A percentile compares a stretch with the other conserved stretches of the same genome.
These are phyloP conservation scores for Zygosaccharomyces pseudobailii DNA, from an alignment of 1,139 yeast species.

Conservation along the genomic window DNA sequence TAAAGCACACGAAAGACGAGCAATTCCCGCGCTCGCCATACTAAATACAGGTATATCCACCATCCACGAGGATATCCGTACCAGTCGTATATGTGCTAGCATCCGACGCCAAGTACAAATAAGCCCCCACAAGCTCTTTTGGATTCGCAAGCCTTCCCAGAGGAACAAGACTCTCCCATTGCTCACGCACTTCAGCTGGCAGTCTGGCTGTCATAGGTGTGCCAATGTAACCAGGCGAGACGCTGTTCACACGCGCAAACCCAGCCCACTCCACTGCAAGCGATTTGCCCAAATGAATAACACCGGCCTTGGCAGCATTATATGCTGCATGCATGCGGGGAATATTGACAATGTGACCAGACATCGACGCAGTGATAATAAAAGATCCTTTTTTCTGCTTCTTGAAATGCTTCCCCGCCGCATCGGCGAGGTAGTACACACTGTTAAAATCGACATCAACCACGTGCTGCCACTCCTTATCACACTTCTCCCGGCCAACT, in stretches of 20 bases:
- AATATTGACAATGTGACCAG: conserved; percentile 81
- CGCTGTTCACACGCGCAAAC: conserved; percentile 79
- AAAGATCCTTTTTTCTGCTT: conserved; percentile 68
- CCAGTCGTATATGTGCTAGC: conserved; percentile 87
- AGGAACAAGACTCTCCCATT: conserved; percentile 72
- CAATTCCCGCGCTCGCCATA: no score
- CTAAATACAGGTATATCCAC: conserved; percentile 53
- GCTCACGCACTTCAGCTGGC: conserved; percentile 47
- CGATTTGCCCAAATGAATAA: conserved; percentile 71
- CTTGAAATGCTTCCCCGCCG: conserved; percentile 67
- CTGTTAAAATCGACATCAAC: conserved; percentile 71
- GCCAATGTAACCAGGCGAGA: conserved; percentile 82
- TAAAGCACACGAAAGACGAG: no score
- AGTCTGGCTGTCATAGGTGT: conserved; percentile 66
- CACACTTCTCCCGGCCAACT: conserved; percentile 40
- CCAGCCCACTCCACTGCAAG: conserved; percentile 89
- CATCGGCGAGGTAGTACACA: conserved; percentile 69
- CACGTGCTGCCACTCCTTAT: conserved; percentile 52
- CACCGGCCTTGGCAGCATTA: conserved; percentile 88
- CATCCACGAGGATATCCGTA: conserved; percentile 74
- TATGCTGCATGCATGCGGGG: conserved; percentile 89
- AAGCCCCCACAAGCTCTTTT: conserved; percentile 81
- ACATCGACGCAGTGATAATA: conserved; percentile 84
- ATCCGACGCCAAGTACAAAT: conserved; percentile 78
- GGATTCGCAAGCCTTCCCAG: conserved; percentile 78